Base-by-base conservation (phyloP, 169 alveolate species). In the Eimeria acervulina region DNA sequence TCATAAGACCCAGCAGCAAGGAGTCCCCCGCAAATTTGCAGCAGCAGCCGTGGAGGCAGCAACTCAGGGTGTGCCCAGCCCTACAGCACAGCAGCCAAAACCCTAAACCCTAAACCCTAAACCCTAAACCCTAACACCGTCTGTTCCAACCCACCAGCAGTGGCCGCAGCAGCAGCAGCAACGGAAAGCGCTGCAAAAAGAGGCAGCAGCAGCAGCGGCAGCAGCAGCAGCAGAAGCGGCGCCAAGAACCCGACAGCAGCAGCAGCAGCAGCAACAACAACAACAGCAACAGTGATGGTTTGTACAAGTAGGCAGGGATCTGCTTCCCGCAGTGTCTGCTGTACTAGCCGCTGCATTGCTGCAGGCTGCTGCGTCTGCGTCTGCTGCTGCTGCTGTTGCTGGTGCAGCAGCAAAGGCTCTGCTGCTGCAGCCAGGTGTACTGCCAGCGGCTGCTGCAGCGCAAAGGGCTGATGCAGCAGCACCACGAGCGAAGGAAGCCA, bases 311-410 rank as follows among this genome's bases (percentile, higher is more conserved):
- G 89, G 44, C 89, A 15, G 26, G 89, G 63, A 38, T 40, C 61
- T 8, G 89, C 89, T 26, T 78, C 89, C 59, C 63, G 89, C 40
- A 78, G 89, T 28, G 89, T 78, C 66, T 78, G 89, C 89, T 78
- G 89, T 19, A 78, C 89, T 28, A 78, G 89, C 89, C n/a, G 68
- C 68, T 78, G 40, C 89, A 78, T 42, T 38, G 89, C 89, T 7
- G 59, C 23, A 8, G 89, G 63, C 17, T 78, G 89, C 36, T 78
- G 52, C 85, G 31, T 52, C 85, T 74, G n/a, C 52, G 31, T 52
- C 26, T 74, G 85, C 59, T 74, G 85, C 85, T 74, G 85, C 85
- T 74, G 68, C 89, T 78, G 68, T 38, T 78, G 89, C 28, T 17
- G 89, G 40, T 78, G 89, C 68, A 38, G 68, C 89, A 78, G 66